Evolutionary conservation across 1,284 basidiomycete species (phyloP), one percentile per base, ranked within the genome.

Genomic region (Thelephora terrestris): DNA sequence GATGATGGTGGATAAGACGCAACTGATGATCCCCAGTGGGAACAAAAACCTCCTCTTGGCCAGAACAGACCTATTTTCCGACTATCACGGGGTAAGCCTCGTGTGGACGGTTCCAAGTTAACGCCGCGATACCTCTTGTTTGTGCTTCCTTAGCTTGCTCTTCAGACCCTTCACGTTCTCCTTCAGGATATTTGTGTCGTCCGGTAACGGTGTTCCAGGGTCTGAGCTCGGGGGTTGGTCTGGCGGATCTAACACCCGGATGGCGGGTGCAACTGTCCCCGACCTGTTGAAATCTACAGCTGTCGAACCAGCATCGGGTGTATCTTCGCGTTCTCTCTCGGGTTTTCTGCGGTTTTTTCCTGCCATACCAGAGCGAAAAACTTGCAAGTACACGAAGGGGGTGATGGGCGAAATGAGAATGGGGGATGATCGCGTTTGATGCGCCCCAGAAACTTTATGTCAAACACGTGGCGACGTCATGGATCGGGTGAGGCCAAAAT

Each of bases 1-100:
- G 10, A 14, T 23, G 34, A 37, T 4, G 9, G 36, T 14, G n/a
- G 7, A 69, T 48, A 35, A 61, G 36, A 43, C 20, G 62, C 70
- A 48, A 76, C 75, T 49, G 35, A 75, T 47, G 17, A 77, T 63
- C 37, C 75, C 74, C 14, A 77, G 50, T 2, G 74, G 70, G 48
- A 76, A 77, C 29, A 74, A 57, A 36, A 74, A 72, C 23, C 67
- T 63, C 17, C 64, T 58, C 14, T 64, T 66, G 37, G 65, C 56
- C 48, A 63, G 65, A 53, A 69, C 63, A 21, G 45, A 57, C 12
- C 55, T 54, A 16, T 47, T 25, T 10, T 47, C 21, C 47, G 52
- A 39, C 27, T 44, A 18, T 21, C 17, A 3, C 12, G 23, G 25
- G 21, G n/a, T 23, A 48, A 23, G 14, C 17, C 14, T 10, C 20